Percentiles rank a stretch among this genome's conserved stretches.
Evolutionary conservation across 2,329 filamentous ascomycete genomes (phyloP).

Genomic region (Helotiales sp.): DNA sequence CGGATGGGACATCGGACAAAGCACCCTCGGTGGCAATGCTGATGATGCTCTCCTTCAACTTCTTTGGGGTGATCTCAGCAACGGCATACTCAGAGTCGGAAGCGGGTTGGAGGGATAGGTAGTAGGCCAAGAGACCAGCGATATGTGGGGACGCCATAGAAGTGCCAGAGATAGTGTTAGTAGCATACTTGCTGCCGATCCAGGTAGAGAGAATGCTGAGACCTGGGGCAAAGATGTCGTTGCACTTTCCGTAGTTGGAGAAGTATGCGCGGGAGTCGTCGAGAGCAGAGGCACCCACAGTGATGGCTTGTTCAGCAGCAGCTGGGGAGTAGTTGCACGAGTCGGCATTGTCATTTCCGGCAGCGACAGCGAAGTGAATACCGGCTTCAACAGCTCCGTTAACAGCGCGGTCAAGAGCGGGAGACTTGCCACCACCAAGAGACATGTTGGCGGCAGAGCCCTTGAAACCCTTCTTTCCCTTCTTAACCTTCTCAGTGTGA

Average conservation of each 20-base stretch:
- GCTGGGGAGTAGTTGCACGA: constrained; percentile 99
- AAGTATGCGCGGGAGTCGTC: constrained; percentile 98
- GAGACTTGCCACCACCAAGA: constrained; percentile 95
- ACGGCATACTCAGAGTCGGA: constrained; percentile 91
- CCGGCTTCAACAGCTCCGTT: constrained; percentile 91
- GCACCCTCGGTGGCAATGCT: constrained; percentile 78
- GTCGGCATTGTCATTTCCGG: constrained; percentile 98
- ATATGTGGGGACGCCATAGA: constrained; percentile 99
- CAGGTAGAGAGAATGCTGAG: constrained; percentile 97
- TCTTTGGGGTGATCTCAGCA: constrained; percentile 85
- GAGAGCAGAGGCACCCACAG: constrained; percentile 92
- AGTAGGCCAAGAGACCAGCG: constrained; percentile 94
- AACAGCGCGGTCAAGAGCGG: constrained; percentile 86
- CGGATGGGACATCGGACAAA: constrained; percentile 79
- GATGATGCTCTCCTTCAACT: constrained; percentile 91
- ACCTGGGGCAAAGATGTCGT: constrained; percentile 97
- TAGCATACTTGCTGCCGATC: constrained; percentile 94
- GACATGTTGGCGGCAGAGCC: constrained; percentile 99
- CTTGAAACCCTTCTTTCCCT: constrained; percentile 95
- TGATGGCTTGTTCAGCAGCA: constrained; percentile 88
- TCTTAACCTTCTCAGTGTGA: constrained; percentile 78
- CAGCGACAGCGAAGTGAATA: constrained; percentile 96
- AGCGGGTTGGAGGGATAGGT: constrained; percentile 92
- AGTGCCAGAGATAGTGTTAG: constrained; percentile 99
- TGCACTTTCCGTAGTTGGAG: constrained; percentile 99